These are phyloP conservation scores for Wickerhamomyces bovis DNA, from an alignment of 805 yeast species.

Conservation along the genomic window DNA sequence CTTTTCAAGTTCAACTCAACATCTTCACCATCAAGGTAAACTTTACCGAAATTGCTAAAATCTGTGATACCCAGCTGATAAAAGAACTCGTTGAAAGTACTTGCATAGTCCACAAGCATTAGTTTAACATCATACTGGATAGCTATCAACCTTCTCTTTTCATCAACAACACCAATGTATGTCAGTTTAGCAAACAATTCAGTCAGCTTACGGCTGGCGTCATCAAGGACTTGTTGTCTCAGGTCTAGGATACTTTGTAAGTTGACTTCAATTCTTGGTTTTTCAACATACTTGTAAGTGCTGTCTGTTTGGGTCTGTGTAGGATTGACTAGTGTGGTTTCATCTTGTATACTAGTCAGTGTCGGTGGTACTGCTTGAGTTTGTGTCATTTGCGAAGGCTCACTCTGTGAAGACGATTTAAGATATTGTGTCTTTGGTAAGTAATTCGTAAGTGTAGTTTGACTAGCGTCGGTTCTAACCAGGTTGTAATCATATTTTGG, in stretches of 20 bases:
- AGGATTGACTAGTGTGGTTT: conserved; percentile 1
- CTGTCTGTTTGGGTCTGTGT: not conserved
- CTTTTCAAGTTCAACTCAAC: conserved; percentile 10
- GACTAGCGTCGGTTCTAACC: conserved; percentile 67
- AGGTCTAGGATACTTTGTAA: conserved; percentile 57
- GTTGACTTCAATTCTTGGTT: conserved; percentile 36
- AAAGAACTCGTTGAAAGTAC: conserved; percentile 59
- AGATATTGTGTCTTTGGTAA: conserved; percentile 10
- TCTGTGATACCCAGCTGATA: conserved; percentile 77
- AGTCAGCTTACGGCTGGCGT: conserved; percentile 50
- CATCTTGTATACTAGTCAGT: not conserved
- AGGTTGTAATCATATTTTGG: conserved; percentile 56
- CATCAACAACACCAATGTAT: conserved; percentile 81
- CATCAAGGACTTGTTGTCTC: conserved; percentile 40
- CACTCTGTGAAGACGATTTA: not conserved
- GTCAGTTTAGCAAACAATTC: conserved; percentile 62
- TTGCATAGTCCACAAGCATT: conserved; percentile 74
- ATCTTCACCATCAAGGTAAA: conserved; percentile 31
- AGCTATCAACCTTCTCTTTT: conserved; percentile 62
- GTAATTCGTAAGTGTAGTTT: conserved; percentile 43
- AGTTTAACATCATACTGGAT: conserved; percentile 78
- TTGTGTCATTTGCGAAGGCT: not conserved
- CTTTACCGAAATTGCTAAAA: conserved; percentile 74
- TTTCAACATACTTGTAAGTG: conserved; percentile 6
- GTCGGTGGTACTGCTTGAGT: conserved; percentile 2